Base-by-base conservation (phyloP, 371 early-diverging fungal species). In the Conidiobolus incongruus region DNA sequence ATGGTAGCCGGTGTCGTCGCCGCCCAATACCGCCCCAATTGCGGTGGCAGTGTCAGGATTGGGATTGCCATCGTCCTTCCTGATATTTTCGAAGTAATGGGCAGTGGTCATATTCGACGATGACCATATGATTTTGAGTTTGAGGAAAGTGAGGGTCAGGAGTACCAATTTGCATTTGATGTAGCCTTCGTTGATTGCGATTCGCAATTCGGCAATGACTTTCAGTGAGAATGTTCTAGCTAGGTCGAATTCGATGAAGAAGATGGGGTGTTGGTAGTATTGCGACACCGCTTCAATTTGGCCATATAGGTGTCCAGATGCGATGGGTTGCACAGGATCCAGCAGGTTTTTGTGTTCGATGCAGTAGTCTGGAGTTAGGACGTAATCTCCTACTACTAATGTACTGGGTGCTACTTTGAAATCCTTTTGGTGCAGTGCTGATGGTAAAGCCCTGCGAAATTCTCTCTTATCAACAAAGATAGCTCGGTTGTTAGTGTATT, bases 401-500 rank as follows among this genome's bases (percentile, higher is more conserved):
- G 94, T 93, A 48, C 74, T 75, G 1, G 96, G 84, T 12, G 67
- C 53, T 2, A 97, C 55, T 13, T 66, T 56, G 50, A 92, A 64
- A 2, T 82, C 76, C 30, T 72, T 68, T 23, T 73, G 69, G 49
- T 91, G 87, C 1, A 98, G 60, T 19, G 85, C 69, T 8, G 81
- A 75, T 1, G 99, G 98, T 21, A 98, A 53, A 2, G 86, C 70
- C 20, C 89, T 77, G 17, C 94, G 69, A 50, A 97, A 90, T 54
- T 98, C 99, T 44, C 99, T 77, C 48, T 82, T 68, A 55, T 98
- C 99, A 0, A 96, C 87, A 4, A 90, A 61, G 1, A 96, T 66
- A 47, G 65, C 35, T 6, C 51, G 54, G 10, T 42, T 39, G 4
- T 47, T 41, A 31, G 13, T 38, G 13, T 49, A 20, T n/a, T 40